Base-by-base conservation (phyloP, 176 grass and related monocot species). In the Avena eriantha region DNA sequence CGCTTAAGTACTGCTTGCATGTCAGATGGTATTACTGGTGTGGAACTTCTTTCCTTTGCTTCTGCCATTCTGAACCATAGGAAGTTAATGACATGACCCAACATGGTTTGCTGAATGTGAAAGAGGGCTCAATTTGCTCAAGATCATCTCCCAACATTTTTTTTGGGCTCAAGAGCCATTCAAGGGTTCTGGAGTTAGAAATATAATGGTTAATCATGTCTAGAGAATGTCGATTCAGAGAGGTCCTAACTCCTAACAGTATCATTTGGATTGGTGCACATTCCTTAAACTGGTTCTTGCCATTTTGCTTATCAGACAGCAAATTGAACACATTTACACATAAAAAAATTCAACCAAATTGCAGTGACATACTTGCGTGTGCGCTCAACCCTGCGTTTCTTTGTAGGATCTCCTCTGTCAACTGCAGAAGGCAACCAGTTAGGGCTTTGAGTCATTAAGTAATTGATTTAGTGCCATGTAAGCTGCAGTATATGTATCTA, bases 311-410 rank as follows among this genome's bases (percentile, higher is more conserved):
- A 71, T 53, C 29, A 26, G 31, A 26, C 12, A 57, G 31, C 67
- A 58, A 5, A 39, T 39, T 39, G 6, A 63, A 19, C 1, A 53
- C 48, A 33, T 29, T 29, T 31, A 14, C 34, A 41, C 43, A 7
- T 36, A 85, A 0, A 45, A 45, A 24, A 15, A 53, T 17, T 33
- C 35, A 86, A 45, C n/a, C 63, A 46, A 41, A 86, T 57, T 43
- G 49, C 10, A 7, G 11, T 13, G 51, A 80, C 93, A 79, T 92
- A 92, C 93, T 95, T 95, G 57, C 93, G 88, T 70, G 93, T 92
- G 34, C 88, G 90, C 66, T 92, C 88, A 31, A 95, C 88, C 86
- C 88, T 95, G 55, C 90, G 90, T 78, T 90, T 95, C 90, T 95
- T 95, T 0, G 93, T 95, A 43, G 90, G 86, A 85, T 95, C 90